Evolutionary conservation across 2,329 filamentous ascomycete species (phyloP).

Genomic region (Conoideocrella luteorostrata): DNA sequence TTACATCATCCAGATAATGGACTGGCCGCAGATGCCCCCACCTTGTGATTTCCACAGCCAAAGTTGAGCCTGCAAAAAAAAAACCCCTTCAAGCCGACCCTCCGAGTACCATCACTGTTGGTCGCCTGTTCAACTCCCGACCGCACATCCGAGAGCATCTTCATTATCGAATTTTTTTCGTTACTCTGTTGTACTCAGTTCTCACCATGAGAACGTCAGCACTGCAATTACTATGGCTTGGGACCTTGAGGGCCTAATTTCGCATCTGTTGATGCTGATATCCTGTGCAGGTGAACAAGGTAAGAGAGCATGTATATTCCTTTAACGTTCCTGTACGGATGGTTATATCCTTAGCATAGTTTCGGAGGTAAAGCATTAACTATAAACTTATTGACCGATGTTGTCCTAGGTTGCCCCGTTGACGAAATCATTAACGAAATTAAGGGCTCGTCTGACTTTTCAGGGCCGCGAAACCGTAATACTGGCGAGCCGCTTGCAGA

Average conservation of each 20-base stretch:
- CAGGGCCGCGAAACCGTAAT: conserved; percentile 11
- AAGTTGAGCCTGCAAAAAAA: too few species aligned
- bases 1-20: too few species aligned
- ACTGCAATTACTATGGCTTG: conserved; percentile 24
- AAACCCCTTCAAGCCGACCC: neutral
- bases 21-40: too few species aligned
- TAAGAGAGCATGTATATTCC: conserved; percentile 21
- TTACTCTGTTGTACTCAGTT: neutral
- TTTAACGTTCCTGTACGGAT: too few species aligned
- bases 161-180: conserved; percentile 6
- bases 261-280: conserved; percentile 28
- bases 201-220: conserved; percentile 20
- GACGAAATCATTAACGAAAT: conserved; percentile 26
- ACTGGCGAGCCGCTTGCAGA: conserved; percentile 14
- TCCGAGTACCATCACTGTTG: neutral
- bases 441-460: conserved; percentile 16
- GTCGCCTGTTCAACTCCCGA: conserved; percentile 15
- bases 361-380: too few species aligned
- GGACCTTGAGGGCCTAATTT: conserved; percentile 33
- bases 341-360: too few species aligned
- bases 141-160: neutral
- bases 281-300: conserved; percentile 33
- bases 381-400: neutral
- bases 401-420: conserved; percentile 23
- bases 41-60: too few species aligned